Percentiles rank a stretch among this genome's conserved stretches.
Evolutionary conservation across 345 rosid species (phyloP).

Genomic region (Citrus maxima): DNA sequence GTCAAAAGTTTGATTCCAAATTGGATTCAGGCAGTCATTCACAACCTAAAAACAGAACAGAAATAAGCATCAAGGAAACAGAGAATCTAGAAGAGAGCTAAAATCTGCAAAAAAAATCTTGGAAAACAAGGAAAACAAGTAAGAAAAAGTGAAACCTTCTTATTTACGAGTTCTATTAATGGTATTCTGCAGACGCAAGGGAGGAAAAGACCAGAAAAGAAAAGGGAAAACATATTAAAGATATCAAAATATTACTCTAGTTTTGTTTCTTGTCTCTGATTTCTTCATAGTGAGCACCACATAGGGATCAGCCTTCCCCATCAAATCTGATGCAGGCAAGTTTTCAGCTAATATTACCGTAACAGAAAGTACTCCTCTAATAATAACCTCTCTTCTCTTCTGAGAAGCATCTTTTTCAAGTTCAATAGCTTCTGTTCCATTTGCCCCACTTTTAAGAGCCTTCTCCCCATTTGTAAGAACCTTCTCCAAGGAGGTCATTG

Average conservation of each 20-base stretch:
- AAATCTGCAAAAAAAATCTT: neutral
- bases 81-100: neutral
- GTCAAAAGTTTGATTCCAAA: constrained; percentile 98
- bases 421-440: constrained; percentile 46
- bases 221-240: neutral
- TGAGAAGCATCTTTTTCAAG: constrained; percentile 42
- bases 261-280: constrained; percentile 67
- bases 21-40: constrained; percentile 84
- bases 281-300: constrained; percentile 88
- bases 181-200: neutral
- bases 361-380: constrained; percentile 90
- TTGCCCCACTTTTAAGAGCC: constrained; percentile 60
- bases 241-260: constrained; percentile 52
- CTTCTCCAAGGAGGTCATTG: constrained; percentile 92
- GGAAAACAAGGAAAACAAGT: neutral
- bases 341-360: constrained; percentile 95
- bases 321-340: constrained; percentile 70
- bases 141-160: neutral
- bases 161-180: neutral
- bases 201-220: neutral
- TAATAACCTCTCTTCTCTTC: constrained; percentile 74
- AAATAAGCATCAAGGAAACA: neutral
- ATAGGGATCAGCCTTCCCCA: constrained; percentile 98
- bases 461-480: constrained; percentile 81
- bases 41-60: constrained; percentile 56